Base-by-base conservation (phyloP, 345 rosid genomes). In the Aurinia saxatilis region DNA sequence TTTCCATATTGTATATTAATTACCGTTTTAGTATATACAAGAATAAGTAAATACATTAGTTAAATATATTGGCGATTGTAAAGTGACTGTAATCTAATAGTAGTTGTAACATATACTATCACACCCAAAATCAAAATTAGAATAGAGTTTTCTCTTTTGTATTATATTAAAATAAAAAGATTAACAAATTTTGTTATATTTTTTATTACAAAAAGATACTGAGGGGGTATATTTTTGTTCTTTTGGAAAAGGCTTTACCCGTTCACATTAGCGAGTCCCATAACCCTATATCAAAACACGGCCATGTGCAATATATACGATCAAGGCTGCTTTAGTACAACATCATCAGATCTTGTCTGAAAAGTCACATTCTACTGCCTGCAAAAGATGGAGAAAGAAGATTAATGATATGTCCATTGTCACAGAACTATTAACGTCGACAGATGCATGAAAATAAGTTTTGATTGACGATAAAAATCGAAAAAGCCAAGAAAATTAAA, bases 321-420 rank as follows among this genome's bases (percentile, higher is more conserved):
- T 15, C 37, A 40, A 27, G 30, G 30, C 30, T 27, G 27, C 29
- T 49, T 37, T n/a, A 66, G 40, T 21, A 67, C 21, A 15, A 50
- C 23, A 42, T 1, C 9, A 33, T 36, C 33, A 68, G 36, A 52
- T 51, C 66, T 51, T 42, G 48, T 59, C 66, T 51, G 16, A 60
- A 51, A 60, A 34, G 61, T 68, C 47, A 40, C 54, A 42, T 25
- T 60, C 49, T 51, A 35, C 48, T 51, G 67, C 34, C 35, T 9
- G 41, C 44, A 60, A 35, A 52, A 52, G 67, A 60, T 60, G 13
- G 47, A 7, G n/a, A 60, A 52, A 9, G 47, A 50, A 59, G 39
- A 50, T 51, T 42, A 60, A 68, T 36, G 10, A 47, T 25, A 25
- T 2, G 25, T 21, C 25, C 46, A 54, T 15, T 59, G 39, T 47